phyloP scores from a whole-genome alignment of 1,284 basidiomycete species.

The Pterula multifida region DNA sequence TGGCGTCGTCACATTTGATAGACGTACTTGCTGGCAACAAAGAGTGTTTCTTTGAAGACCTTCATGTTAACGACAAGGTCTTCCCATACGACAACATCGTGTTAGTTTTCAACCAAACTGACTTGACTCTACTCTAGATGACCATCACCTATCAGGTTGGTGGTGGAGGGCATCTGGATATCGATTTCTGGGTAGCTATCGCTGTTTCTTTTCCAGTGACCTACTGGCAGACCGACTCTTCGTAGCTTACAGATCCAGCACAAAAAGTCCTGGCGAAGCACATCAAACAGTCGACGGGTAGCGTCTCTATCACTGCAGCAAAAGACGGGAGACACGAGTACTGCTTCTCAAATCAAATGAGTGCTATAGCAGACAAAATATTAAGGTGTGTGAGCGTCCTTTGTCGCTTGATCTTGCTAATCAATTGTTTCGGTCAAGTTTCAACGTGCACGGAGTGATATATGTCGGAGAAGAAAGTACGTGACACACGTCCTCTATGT shows the following conservation, averaged over 20 bases:
- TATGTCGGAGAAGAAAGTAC: conserved; percentile 80
- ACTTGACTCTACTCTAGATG: conserved; percentile 59
- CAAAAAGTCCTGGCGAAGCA: conserved; percentile 64
- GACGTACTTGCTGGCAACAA: conserved; percentile 69
- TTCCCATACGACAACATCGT: conserved; percentile 4
- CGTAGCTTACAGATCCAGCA: conserved; percentile 71
- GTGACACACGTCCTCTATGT: conserved; percentile 11
- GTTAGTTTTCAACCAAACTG: neutral
- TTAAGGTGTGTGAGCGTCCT: conserved; percentile 52
- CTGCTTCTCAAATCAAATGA: conserved; percentile 99
- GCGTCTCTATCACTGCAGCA: conserved; percentile 77
- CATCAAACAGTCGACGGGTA: conserved; percentile 82
- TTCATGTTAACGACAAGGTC: conserved; percentile 91
- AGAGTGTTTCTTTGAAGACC: conserved; percentile 97
- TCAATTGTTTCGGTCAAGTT: conserved; percentile 39
- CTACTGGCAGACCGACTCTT: conserved; percentile 6
- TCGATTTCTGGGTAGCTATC: conserved; percentile 81
- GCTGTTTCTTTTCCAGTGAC: neutral
- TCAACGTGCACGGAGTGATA: conserved; percentile 97
- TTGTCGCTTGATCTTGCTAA: conserved; percentile 3
- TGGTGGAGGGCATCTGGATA: conserved; percentile 90
- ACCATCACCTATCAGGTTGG: conserved; percentile 99
- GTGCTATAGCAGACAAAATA: conserved; percentile 87
- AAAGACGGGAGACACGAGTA: conserved; percentile 86
- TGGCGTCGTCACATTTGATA: conserved; percentile 54